Base-by-base conservation (phyloP, 345 rosid species). In the Rhodamnia rubescens region DNA sequence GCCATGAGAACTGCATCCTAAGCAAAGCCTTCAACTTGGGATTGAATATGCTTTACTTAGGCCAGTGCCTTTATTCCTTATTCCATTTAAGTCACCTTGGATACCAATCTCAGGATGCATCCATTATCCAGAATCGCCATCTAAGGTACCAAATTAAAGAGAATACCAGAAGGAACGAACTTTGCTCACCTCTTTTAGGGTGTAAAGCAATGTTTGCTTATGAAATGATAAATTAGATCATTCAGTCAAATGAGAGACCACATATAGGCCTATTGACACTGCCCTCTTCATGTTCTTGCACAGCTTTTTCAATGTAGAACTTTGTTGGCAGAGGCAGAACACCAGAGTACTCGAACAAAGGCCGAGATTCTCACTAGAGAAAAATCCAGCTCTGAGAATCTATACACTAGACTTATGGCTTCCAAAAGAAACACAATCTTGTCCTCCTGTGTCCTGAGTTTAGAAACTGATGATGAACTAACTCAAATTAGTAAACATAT, bases 11-110 rank as follows among this genome's bases (percentile, higher is more conserved):
- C 20, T 7, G 18, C 9, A 26, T 69, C 36, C 4, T 69, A 36
- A 36, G 47, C 47, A 18, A 9, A 69, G 80, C 47, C 83, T 85
- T 86, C 85, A 83, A 84, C 84, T 59, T 15, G 74, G 85, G 86
- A 61, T 83, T 58, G 90, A 88, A 87, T 87, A 84, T 86, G 91
- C 93, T 88, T 88, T 53, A 86, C 85, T 88, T n/a, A 42, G 57
- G 57, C 83, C 5, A 88, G 51, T 81, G 82, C 87, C 83, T 84
- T 88, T 87, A 82, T 86, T 90, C 85, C 89, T 83, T 87, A 86
- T 91, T 40, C 61, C 82, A 82, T 54, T 55, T 75, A 64, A 83
- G 56, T 89, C 78, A 11, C 42, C 47, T 53, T 49, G 69, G 85
- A 87, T 82, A 82, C 89, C 85, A 49, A 15, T 59, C 80, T 69